A percentile compares a stretch with the other conserved stretches of the same genome.
These are phyloP conservation scores for Globisporangium nunn DNA, from an alignment of 352 stramenopile species.

Conservation along the genomic window DNA sequence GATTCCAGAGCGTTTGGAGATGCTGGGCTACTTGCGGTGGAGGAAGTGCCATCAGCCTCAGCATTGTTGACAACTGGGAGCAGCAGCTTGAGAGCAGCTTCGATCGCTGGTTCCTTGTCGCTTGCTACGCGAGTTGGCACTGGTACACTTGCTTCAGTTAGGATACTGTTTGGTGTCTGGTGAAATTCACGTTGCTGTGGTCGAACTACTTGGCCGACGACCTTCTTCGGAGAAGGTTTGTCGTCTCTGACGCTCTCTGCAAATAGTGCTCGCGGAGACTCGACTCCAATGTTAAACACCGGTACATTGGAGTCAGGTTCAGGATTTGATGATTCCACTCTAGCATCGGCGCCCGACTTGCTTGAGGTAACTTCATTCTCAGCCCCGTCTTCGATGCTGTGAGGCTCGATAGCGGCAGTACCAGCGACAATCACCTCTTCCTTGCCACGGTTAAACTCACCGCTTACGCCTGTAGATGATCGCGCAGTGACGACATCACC, in stretches of 20 bases:
- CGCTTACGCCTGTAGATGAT: neutral
- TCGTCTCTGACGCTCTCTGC: neutral
- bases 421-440: neutral
- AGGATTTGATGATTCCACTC: neutral
- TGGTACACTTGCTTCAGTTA: too few species aligned
- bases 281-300: neutral
- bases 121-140: neutral
- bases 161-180: too few species aligned
- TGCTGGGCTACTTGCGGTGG: too few species aligned
- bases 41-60: neutral
- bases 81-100: neutral
- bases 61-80: neutral
- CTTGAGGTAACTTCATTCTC: neutral
- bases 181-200: neutral
- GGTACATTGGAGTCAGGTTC: neutral
- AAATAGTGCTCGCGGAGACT: neutral
- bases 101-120: neutral
- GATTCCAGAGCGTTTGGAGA: neutral
- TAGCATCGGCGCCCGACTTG: neutral
- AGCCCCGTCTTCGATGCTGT: neutral
- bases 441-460: neutral
- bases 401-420: neutral
- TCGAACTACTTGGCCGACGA: neutral
- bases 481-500: neutral
- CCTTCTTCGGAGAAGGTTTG: neutral